Evolutionary conservation across 495 filamentous ascomycete genomes (phyloP).

Genomic region (Neurospora sp.): DNA sequence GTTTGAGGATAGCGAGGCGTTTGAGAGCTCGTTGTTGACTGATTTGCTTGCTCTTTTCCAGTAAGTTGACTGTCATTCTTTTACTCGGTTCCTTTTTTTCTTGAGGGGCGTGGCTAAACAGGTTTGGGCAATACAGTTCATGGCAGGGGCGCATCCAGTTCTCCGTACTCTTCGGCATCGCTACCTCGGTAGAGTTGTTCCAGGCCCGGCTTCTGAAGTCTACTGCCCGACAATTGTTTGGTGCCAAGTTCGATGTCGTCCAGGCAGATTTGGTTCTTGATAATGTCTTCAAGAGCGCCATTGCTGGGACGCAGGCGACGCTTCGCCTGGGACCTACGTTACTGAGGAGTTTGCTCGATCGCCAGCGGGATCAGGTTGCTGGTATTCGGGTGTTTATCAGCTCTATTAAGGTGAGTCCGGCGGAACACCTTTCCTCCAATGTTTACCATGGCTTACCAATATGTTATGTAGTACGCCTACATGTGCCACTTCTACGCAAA

Average conservation of each 20-base stretch:
- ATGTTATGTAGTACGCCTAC: constrained; percentile 58
- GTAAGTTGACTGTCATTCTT: constrained; percentile 32
- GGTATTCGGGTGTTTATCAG: constrained; percentile 71
- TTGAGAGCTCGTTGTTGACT: constrained; percentile 66
- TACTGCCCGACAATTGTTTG: constrained; percentile 58
- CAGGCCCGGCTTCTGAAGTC: constrained; percentile 72
- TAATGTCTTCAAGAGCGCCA: constrained; percentile 61
- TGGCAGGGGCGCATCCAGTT: constrained; percentile 90
- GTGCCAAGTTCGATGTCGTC: constrained; percentile 75
- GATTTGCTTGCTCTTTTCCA: constrained; percentile 71
- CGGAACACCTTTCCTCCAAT: background rate
- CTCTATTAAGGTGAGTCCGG: constrained; percentile 60
- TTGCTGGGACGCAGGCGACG: constrained; percentile 41
- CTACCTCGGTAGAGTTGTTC: constrained; percentile 83
- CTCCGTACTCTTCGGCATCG: constrained; percentile 75
- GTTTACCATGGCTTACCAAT: constrained; percentile 1
- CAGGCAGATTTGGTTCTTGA: constrained; percentile 66
- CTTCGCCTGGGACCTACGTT: constrained; percentile 60
- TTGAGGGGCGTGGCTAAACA: constrained; percentile 4
- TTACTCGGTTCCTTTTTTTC: background rate
- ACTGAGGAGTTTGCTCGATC: constrained; percentile 56
- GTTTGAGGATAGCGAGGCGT: constrained; percentile 87
- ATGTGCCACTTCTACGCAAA: constrained; percentile 97
- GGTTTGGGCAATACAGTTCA: constrained; percentile 38
- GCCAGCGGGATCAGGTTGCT: constrained; percentile 76